A percentile compares a stretch with the other conserved stretches of the same genome.
Conservation (phyloP, 1,139 yeast species). For the Nakaseomyces delphensis region DNA sequence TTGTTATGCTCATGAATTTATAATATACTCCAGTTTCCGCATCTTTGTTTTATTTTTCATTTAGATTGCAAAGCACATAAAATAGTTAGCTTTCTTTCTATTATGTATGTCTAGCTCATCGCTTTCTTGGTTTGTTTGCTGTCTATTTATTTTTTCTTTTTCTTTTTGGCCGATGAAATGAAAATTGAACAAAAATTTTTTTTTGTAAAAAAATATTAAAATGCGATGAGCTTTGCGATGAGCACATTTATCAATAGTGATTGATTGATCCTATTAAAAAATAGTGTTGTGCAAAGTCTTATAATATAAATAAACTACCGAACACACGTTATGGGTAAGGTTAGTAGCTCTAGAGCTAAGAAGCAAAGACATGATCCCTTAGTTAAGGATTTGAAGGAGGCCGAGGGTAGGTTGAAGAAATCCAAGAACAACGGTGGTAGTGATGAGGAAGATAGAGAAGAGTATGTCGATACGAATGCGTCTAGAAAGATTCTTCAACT, state of each 20-base stretch:
- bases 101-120: neutral
- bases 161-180: neutral
- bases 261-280: too few relatives aligned
- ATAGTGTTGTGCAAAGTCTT: neutral
- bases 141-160: neutral
- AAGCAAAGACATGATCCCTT: constrained; percentile 68
- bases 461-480: constrained; percentile 67
- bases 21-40: too few relatives aligned
- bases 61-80: too few relatives aligned
- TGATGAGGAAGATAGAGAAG: constrained; percentile 47
- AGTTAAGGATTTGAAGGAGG: constrained; percentile 62
- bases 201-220: neutral
- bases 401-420: constrained; percentile 59
- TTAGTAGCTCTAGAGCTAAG: constrained; percentile 41
- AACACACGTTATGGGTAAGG: constrained; percentile 62
- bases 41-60: too few relatives aligned
- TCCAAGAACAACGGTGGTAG: constrained; percentile 29
- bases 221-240: constrained; percentile 13
- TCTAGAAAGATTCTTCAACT: constrained; percentile 80
- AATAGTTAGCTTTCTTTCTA: too few relatives aligned
- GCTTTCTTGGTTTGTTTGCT: neutral
- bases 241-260: neutral
- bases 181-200: neutral
- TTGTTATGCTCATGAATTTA: too few relatives aligned
- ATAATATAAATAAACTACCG: too few relatives aligned